phyloP scores from a whole-genome alignment of 1,139 yeast species.

The Pichia sp. region DNA sequence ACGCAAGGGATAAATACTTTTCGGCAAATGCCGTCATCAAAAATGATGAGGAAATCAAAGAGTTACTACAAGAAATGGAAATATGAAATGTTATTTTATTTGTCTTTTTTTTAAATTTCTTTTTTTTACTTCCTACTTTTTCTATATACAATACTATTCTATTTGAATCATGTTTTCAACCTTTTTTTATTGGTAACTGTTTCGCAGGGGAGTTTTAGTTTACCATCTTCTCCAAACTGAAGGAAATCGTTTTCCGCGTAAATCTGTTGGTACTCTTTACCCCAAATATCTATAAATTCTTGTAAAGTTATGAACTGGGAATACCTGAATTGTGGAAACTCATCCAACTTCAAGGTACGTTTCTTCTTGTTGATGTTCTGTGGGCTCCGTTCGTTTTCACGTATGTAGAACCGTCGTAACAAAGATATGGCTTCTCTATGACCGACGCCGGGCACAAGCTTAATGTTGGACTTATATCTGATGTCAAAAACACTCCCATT shows the following conservation, averaged over 20 bases:
- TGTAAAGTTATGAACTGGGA: constrained; percentile 41
- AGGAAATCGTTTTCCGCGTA: constrained; percentile 30
- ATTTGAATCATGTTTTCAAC: constrained; percentile 1
- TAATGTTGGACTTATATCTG: constrained; percentile 42
- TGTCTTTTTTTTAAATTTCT: background rate
- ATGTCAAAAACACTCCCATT: constrained; percentile 80
- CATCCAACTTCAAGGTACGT: constrained; percentile 62
- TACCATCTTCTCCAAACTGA: constrained; percentile 24
- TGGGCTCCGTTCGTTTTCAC: constrained; percentile 84
- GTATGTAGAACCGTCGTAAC: constrained; percentile 75
- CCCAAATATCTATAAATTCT: constrained; percentile 49
- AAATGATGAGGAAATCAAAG: constrained; percentile 24
- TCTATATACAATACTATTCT: background rate
- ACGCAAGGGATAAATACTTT: constrained; percentile 18
- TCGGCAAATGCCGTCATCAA: constrained; percentile 25
- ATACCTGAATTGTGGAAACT: constrained; percentile 57
- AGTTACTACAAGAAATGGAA: constrained; percentile 13
- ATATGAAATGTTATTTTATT: background rate
- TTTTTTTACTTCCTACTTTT: background rate
- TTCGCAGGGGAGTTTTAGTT: constrained; percentile 6
- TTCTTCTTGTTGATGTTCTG: constrained; percentile 70
- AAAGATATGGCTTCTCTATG: constrained; percentile 80
- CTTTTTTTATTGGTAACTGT: background rate
- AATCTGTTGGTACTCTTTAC: constrained; percentile 36
- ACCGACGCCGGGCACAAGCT: constrained; percentile 64